Base-by-base conservation (phyloP, 352 stramenopile genomes). In the Globisporangium emineosum region DNA sequence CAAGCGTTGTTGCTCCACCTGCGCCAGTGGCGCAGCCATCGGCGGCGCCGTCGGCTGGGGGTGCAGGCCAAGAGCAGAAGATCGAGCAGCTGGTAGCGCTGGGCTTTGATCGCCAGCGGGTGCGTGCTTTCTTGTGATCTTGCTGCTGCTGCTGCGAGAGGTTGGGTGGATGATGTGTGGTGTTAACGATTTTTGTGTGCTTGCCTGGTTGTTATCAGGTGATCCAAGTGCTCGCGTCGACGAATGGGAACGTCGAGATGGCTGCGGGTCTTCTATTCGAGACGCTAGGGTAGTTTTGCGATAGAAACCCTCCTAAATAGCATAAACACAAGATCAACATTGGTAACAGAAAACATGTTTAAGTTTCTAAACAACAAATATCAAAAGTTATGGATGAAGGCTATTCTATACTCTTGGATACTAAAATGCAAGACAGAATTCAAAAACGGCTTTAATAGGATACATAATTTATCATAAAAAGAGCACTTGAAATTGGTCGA, bases 231-330 rank as follows among this genome's bases (percentile, higher is more conserved):
- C 73, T 95, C 6, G 72, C 72, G 37, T 88, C 83, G 58, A 90
- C 83, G 51, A 87, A 89, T 35, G 84, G 84, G 21, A 89, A 95
- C 35, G 84, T 93, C 9, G 85, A 95, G 52, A 72, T 95, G 50
- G 86, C 86, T n/a, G 86, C 86, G 0, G 86, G 81, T 3, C 69
- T 95, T 62, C 67, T 95, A 33, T 95, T 95, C 56, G 86, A 93
- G 65, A 86, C 69, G 27, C 67, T 87, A 60, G 59, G 59, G 17
- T 85, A 83, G 60, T 25, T 12, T 13, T 61, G 30, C 29, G 15
- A 30, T 42, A 5, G 27, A 42, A n/a, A n/a, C n/a, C n/a, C n/a
- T n/a, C n/a, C n/a, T n/a, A n/a, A n/a, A n/a, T n/a, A n/a, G n/a
- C n/a, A n/a, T n/a, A n/a, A n/a, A n/a, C n/a, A n/a, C n/a, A n/a